These are phyloP conservation scores for Gyromitra esculenta DNA, from an alignment of 2,329 filamentous ascomycete species.

Conservation along the genomic window DNA sequence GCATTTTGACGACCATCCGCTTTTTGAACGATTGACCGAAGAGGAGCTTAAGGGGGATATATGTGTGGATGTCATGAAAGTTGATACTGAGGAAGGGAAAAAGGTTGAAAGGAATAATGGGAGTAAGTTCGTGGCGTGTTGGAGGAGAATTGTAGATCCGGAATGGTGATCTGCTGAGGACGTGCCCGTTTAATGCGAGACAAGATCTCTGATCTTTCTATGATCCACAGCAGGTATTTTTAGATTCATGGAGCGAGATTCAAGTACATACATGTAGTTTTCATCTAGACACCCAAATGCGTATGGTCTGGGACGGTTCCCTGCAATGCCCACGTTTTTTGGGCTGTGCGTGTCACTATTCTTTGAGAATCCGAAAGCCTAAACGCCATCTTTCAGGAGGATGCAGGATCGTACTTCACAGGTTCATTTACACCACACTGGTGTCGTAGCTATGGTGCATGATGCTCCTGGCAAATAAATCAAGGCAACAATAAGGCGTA, in stretches of 20 bases:
- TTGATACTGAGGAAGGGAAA: conserved; percentile 95
- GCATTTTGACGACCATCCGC: conserved; percentile 79
- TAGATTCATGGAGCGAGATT: neutral
- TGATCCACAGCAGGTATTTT: neutral
- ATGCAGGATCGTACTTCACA: neutral
- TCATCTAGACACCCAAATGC: too few relatives aligned
- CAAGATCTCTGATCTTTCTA: neutral
- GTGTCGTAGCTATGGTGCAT: neutral
- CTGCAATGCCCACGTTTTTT: neutral
- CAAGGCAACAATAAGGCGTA: neutral
- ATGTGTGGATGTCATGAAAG: conserved; percentile 77
- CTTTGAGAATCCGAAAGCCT: neutral
- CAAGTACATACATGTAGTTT: too few relatives aligned
- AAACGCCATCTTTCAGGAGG: neutral
- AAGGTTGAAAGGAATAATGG: conserved; percentile 93
- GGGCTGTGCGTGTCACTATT: neutral
- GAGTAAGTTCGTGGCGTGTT: conserved; percentile 89
- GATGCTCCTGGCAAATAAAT: neutral
- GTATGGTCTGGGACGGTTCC: neutral
- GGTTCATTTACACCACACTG: neutral
- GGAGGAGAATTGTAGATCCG: conserved; percentile 81
- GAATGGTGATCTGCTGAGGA: conserved; percentile 67
- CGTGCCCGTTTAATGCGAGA: neutral
- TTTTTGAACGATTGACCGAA: conserved; percentile 78
- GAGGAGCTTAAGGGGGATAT: conserved; percentile 74